These are phyloP conservation scores for Cordyceps javanica DNA, from an alignment of 2,329 filamentous ascomycete genomes.

Conservation along the genomic window DNA sequence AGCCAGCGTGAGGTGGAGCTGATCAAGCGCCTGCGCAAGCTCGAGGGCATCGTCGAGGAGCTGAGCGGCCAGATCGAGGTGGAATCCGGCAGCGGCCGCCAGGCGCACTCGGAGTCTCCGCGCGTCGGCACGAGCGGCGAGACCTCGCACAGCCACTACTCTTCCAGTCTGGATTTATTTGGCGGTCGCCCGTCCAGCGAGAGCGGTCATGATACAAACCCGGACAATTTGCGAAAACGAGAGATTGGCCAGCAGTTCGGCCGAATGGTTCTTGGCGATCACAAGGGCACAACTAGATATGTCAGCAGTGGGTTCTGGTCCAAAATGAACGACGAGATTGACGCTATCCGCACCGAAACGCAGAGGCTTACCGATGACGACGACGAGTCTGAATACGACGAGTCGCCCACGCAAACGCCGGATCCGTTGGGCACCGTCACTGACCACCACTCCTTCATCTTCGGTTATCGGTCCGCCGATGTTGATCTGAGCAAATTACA, in stretches of 20 bases:
- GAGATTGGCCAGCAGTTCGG: constrained; percentile 49
- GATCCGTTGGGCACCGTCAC: constrained; percentile 24
- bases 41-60: constrained; percentile 71
- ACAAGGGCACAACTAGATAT: constrained; percentile 62
- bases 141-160: not conserved
- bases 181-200: constrained; percentile 1
- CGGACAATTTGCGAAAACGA: constrained; percentile 22
- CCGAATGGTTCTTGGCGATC: constrained; percentile 63
- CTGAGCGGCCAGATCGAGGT: constrained; percentile 58
- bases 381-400: constrained; percentile 56
- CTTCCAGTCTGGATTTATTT: constrained; percentile 12
- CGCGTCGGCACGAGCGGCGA: constrained; percentile 2
- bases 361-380: constrained; percentile 37
- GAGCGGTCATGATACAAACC: constrained; percentile 16
- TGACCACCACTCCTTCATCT: constrained; percentile 66
- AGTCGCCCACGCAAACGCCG: constrained; percentile 40
- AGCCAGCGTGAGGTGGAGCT: constrained; percentile 62
- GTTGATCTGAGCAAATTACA: constrained; percentile 61
- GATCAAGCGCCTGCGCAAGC: constrained; percentile 62
- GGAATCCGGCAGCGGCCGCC: constrained; percentile 31
- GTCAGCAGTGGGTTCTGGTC: constrained; percentile 74
- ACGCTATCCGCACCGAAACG: constrained; percentile 43
- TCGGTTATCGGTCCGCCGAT: constrained; percentile 66
- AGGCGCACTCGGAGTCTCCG: constrained; percentile 20
- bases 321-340: constrained; percentile 62